phyloP scores from a whole-genome alignment of 2,329 filamentous ascomycete genomes.

The Fusarium tuaranense region DNA sequence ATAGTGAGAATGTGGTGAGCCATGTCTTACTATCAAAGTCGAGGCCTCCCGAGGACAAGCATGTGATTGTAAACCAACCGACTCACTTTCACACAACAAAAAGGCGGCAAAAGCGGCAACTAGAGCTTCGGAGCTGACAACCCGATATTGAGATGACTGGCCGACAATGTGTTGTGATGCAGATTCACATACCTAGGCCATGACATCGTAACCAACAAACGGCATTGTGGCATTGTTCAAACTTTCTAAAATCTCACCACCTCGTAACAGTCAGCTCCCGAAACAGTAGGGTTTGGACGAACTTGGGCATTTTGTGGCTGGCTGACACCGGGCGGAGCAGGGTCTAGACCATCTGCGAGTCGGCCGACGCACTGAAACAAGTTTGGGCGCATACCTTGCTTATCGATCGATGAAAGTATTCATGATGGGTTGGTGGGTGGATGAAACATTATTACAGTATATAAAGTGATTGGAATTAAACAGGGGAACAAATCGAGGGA shows the following conservation, averaged over 20 bases:
- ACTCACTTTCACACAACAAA: not conserved
- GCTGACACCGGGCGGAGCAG: not conserved
- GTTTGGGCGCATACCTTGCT: not conserved
- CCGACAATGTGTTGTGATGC: not conserved
- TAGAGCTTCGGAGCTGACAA: not conserved
- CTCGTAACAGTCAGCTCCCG: not conserved
- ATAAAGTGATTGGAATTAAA: not conserved
- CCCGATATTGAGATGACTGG: not conserved
- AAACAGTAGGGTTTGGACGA: not conserved
- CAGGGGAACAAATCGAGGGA: not conserved
- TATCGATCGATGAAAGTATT: not conserved
- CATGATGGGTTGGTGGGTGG: not conserved
- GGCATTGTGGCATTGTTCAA: not conserved
- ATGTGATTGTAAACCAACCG: not conserved
- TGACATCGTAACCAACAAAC: not conserved
- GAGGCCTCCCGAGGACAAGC: not conserved
- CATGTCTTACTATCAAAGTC: not conserved
- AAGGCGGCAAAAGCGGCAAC: not conserved
- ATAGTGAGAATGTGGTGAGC: not conserved
- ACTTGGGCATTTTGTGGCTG: not conserved
- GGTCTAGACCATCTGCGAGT: not conserved
- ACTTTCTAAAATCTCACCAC: not conserved
- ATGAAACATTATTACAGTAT: not conserved
- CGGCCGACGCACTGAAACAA: not conserved
- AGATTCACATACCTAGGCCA: not conserved